Conservation (phyloP, 2,329 filamentous ascomycete species). For the Fusarium xyrophilum region DNA sequence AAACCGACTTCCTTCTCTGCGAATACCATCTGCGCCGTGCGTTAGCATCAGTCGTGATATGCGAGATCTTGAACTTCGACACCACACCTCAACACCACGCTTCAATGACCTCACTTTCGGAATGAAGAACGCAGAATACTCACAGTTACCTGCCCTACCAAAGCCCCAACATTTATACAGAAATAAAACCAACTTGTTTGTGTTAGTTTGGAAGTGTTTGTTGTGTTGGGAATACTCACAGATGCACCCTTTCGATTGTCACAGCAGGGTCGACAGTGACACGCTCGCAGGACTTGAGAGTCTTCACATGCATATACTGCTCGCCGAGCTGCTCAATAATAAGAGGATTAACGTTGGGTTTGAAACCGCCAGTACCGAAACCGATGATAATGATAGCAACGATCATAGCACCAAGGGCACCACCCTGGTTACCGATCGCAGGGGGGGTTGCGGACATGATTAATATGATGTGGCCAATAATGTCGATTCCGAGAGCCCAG, state of each 20-base stretch:
- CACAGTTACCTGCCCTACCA: constrained; percentile 66
- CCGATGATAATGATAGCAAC: constrained; percentile 62
- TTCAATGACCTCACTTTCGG: not conserved
- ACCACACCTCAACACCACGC: not conserved
- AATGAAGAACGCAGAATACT: not conserved
- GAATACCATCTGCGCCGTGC: constrained; percentile 60
- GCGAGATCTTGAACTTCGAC: not conserved
- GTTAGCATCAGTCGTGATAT: not conserved
- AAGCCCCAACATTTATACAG: constrained; percentile 74
- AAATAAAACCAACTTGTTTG: constrained; percentile 71
- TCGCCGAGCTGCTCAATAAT: constrained; percentile 70
- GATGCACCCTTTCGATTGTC: constrained; percentile 65
- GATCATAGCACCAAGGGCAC: constrained; percentile 67
- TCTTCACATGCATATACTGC: constrained; percentile 61
- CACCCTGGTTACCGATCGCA: constrained; percentile 62
- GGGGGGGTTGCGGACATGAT: constrained; percentile 69
- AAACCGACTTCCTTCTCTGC: constrained; percentile 78
- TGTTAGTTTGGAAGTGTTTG: not conserved
- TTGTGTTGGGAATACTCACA: not conserved
- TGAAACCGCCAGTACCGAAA: constrained; percentile 77
- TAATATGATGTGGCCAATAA: constrained; percentile 71
- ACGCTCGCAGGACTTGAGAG: constrained; percentile 62
- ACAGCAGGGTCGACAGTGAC: constrained; percentile 71
- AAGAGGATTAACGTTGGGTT: constrained; percentile 73
- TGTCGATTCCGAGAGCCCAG: constrained; percentile 65